Percentiles rank a stretch among this genome's conserved stretches.
These are phyloP conservation scores for Acanthamoeba quina DNA, from an alignment of 208 protist genomes.

Conservation along the genomic window DNA sequence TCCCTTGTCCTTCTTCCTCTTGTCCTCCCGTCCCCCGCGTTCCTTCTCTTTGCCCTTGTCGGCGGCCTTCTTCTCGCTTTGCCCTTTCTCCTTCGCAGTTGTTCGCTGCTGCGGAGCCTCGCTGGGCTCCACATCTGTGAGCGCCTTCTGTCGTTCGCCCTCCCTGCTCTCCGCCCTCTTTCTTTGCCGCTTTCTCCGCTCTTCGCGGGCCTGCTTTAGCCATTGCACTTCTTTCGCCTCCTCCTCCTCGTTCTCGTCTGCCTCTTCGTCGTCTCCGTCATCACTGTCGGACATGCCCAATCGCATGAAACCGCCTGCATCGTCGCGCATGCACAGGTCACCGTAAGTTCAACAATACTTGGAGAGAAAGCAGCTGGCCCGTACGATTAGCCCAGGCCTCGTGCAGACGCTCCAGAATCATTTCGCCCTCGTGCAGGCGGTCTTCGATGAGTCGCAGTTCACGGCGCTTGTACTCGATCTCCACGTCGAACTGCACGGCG, in stretches of 20 bases:
- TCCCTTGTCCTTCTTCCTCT: neutral
- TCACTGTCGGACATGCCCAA: constrained; percentile 21
- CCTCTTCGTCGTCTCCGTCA: constrained; percentile 1
- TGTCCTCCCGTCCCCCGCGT: neutral
- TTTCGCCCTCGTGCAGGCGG: constrained; percentile 11
- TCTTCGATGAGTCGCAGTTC: constrained; percentile 57
- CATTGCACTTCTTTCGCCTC: neutral
- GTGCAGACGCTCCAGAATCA: constrained; percentile 1
- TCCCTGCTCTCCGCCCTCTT: neutral
- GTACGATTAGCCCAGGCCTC: constrained; percentile 51
- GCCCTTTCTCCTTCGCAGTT: neutral
- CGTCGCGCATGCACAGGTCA: too few species aligned
- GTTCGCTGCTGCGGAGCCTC: neutral
- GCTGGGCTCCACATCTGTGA: neutral
- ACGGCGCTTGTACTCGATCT: constrained; percentile 37
- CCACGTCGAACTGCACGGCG: constrained; percentile 44
- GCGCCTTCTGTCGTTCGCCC: neutral
- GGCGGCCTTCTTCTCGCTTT: neutral
- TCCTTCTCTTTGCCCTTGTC: neutral
- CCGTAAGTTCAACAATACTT: too few species aligned
- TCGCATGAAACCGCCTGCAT: neutral
- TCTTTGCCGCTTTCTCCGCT: neutral
- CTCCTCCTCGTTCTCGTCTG: neutral
- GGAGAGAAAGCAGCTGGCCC: neutral
- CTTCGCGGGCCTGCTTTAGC: neutral